Percentiles rank a stretch among this genome's conserved stretches.
Evolutionary conservation across 2,329 filamentous ascomycete species (phyloP).

Genomic region (Truncatella angustata): DNA sequence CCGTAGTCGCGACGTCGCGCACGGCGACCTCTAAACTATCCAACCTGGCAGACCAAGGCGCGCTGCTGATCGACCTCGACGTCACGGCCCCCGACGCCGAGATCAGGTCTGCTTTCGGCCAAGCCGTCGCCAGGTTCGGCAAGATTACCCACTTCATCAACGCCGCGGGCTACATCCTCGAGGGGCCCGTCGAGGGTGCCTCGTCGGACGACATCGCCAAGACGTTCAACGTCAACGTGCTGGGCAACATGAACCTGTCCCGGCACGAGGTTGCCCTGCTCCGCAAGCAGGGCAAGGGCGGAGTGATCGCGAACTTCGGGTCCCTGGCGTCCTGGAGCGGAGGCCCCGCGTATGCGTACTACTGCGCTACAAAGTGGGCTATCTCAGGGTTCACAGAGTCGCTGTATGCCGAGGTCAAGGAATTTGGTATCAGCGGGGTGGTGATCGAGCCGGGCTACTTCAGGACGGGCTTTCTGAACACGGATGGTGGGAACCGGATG

Average conservation of each 20-base stretch:
- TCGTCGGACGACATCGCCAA: conserved; percentile 27
- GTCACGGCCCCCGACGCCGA: conserved; percentile 37
- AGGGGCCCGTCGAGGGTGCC: conserved; percentile 39
- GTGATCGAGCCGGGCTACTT: conserved; percentile 53
- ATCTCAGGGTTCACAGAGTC: conserved; percentile 35
- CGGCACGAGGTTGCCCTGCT: conserved; percentile 36
- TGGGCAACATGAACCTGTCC: conserved; percentile 36
- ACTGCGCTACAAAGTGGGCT: conserved; percentile 39
- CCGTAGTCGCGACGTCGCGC: conserved; percentile 50
- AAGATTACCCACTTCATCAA: conserved; percentile 49
- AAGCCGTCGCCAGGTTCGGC: conserved; percentile 30
- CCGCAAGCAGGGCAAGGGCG: conserved; percentile 24
- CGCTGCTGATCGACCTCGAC: conserved; percentile 43
- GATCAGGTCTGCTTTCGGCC: conserved; percentile 34
- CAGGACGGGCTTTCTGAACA: conserved; percentile 46
- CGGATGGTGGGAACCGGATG: conserved; percentile 25
- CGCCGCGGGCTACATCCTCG: conserved; percentile 43
- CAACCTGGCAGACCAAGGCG: conserved; percentile 23
- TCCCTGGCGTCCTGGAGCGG: conserved; percentile 36
- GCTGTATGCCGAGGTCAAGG: conserved; percentile 30
- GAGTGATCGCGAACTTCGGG: conserved; percentile 40
- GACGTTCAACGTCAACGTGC: conserved; percentile 39
- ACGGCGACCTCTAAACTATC: conserved; percentile 14
- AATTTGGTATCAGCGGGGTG: conserved; percentile 37
- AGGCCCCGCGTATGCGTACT: conserved; percentile 28